A percentile compares a stretch with the other conserved stretches of the same genome.
Evolutionary conservation across 306 rosid genomes (phyloP).

Genomic region (Inga oerstediana): DNA sequence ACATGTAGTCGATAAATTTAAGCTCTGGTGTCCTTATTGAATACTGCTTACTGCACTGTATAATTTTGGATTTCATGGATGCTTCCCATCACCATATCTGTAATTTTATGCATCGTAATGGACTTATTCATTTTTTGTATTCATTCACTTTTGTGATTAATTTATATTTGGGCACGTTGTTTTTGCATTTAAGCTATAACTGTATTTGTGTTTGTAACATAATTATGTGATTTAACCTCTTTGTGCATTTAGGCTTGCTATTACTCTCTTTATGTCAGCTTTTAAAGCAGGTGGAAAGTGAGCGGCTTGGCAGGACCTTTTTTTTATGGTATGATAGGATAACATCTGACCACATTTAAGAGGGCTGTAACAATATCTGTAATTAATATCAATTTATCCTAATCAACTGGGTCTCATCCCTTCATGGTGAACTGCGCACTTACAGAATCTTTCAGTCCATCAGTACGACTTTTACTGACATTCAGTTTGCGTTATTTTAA

Average conservation of each 20-base stretch:
- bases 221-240: slow-evolving; percentile 62
- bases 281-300: slow-evolving; percentile 84
- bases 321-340: slow-evolving; percentile 94
- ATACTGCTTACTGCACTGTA: neutral
- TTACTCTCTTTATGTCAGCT: slow-evolving; percentile 82
- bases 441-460: neutral
- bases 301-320: slow-evolving; percentile 85
- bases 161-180: slow-evolving; percentile 20
- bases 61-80: neutral
- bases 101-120: slow-evolving; percentile 13
- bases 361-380: slow-evolving; percentile 52
- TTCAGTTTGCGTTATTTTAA: neutral
- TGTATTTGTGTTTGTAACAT: slow-evolving; percentile 39
- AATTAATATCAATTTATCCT: slow-evolving; percentile 1
- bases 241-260: slow-evolving; percentile 83
- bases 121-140: neutral
- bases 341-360: slow-evolving; percentile 68
- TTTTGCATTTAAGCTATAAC: slow-evolving; percentile 20
- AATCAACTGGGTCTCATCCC: neutral
- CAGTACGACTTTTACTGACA: neutral
- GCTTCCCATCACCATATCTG: neutral
- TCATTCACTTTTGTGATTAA: slow-evolving; percentile 18
- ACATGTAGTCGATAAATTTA: neutral
- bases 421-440: neutral
- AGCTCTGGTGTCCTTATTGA: slow-evolving; percentile 7